Conservation (phyloP, 176 grass and related monocot species). For the Eremochloa ophiuroides region DNA sequence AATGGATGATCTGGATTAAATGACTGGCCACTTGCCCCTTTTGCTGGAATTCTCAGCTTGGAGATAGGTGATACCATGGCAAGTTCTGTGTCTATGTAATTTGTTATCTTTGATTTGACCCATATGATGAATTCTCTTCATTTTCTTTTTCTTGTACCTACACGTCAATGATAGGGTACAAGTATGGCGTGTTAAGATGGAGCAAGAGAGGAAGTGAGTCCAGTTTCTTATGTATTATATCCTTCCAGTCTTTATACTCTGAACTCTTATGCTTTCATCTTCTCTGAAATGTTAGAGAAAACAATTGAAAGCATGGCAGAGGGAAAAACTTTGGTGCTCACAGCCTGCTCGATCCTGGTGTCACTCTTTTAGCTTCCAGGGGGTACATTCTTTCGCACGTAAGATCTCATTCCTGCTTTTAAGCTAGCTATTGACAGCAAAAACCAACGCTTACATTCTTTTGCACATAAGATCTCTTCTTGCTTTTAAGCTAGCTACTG, state of each 20-base stretch:
- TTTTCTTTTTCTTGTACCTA: slow-evolving; percentile 37
- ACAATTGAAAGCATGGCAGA: slow-evolving; percentile 94
- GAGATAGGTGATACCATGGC: slow-evolving; percentile 99
- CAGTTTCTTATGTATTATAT: background rate
- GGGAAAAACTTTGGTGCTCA: slow-evolving; percentile 84
- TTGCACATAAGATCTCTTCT: too few species aligned
- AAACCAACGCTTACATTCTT: too few species aligned
- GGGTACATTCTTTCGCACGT: slow-evolving; percentile 93
- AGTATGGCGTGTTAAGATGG: slow-evolving; percentile 89
- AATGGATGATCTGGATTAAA: slow-evolving; percentile 94
- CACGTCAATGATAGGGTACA: slow-evolving; percentile 96
- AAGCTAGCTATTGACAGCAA: background rate
- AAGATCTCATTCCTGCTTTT: background rate
- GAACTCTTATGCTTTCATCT: background rate
- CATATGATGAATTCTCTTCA: background rate
- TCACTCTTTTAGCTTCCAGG: slow-evolving; percentile 78
- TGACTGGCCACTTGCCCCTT: slow-evolving; percentile 77
- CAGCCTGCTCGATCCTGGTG: slow-evolving; percentile 70
- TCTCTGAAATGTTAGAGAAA: slow-evolving; percentile 56
- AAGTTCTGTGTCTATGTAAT: slow-evolving; percentile 12
- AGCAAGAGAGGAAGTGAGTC: slow-evolving; percentile 95
- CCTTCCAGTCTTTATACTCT: background rate
- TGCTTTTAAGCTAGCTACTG: too few species aligned
- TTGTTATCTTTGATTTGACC: background rate
- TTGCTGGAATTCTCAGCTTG: slow-evolving; percentile 96